Evolutionary conservation across 306 rosid genomes (phyloP).

Genomic region (Carpinus viminea): DNA sequence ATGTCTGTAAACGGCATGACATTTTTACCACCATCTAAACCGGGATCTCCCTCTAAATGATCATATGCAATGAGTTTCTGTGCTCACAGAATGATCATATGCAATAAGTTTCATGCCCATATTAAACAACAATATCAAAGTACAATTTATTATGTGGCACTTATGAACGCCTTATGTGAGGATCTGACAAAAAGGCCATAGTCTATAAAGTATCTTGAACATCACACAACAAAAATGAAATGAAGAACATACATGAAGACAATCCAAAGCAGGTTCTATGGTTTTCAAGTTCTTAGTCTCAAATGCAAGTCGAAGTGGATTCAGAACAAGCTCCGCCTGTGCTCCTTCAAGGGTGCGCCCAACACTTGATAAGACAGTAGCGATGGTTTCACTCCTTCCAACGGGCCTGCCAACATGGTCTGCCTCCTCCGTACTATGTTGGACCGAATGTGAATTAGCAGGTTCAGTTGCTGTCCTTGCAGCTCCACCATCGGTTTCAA

Average conservation of each 20-base stretch:
- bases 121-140: constrained; percentile 16
- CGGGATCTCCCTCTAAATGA: constrained; percentile 99
- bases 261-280: constrained; percentile 89
- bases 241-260: constrained; percentile 79
- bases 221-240: constrained; percentile 10
- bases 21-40: constrained; percentile 90
- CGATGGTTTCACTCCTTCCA: constrained; percentile 45
- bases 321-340: constrained; percentile 83
- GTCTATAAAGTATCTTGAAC: not conserved
- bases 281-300: constrained; percentile 91
- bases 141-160: not conserved
- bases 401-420: constrained; percentile 43
- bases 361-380: constrained; percentile 59
- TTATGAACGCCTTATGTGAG: not conserved
- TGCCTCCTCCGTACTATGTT: constrained; percentile 37
- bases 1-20: constrained; percentile 72
- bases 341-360: constrained; percentile 85
- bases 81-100: constrained; percentile 51
- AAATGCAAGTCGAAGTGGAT: constrained; percentile 89
- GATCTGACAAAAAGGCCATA: not conserved
- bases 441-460: constrained; percentile 47
- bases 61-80: constrained; percentile 99
- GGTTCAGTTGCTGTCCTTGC: constrained; percentile 42
- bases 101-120: constrained; percentile 70
- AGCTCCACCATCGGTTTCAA: constrained; percentile 49